phyloP scores from a whole-genome alignment of 352 stramenopile species.

The Globisporangium takayamanum region DNA sequence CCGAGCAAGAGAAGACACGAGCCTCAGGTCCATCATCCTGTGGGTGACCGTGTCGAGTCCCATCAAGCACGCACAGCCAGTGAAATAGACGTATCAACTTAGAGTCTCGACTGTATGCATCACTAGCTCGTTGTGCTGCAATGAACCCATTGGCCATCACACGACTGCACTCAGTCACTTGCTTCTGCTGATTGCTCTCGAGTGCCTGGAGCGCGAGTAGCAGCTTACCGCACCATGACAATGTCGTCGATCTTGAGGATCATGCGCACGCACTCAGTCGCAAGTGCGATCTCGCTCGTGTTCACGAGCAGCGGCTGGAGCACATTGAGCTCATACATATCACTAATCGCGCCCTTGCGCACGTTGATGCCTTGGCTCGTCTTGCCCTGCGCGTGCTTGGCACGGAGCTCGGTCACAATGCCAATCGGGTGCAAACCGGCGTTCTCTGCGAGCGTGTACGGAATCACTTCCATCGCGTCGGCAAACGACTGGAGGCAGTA shows the following conservation, averaged over 20 bases:
- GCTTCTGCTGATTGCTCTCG: not conserved
- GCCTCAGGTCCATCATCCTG: too few species aligned
- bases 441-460: conserved; percentile 99
- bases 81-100: too few species aligned
- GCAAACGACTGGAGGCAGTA: conserved; percentile 98
- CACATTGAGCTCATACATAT: conserved; percentile 99
- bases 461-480: conserved; percentile 97
- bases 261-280: conserved; percentile 98
- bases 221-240: conserved; percentile 91
- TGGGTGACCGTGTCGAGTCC: too few species aligned
- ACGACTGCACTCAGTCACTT: not conserved
- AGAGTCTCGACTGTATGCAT: too few species aligned
- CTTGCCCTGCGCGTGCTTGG: conserved; percentile 91
- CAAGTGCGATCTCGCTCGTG: conserved; percentile 95
- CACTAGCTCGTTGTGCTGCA: too few species aligned
- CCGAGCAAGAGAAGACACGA: too few species aligned
- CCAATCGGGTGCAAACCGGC: conserved; percentile 97
- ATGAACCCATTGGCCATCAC: too few species aligned
- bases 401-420: conserved; percentile 96
- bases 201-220: too few species aligned
- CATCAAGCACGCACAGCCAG: too few species aligned
- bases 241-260: conserved; percentile 99
- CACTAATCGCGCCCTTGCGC: conserved; percentile 91
- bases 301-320: conserved; percentile 98
- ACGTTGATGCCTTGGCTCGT: conserved; percentile 96